Percentiles rank a stretch among this genome's conserved stretches.
These are phyloP conservation scores for Purpureocillium lavendulum DNA, from an alignment of 2,329 filamentous ascomycete genomes.

Conservation along the genomic window DNA sequence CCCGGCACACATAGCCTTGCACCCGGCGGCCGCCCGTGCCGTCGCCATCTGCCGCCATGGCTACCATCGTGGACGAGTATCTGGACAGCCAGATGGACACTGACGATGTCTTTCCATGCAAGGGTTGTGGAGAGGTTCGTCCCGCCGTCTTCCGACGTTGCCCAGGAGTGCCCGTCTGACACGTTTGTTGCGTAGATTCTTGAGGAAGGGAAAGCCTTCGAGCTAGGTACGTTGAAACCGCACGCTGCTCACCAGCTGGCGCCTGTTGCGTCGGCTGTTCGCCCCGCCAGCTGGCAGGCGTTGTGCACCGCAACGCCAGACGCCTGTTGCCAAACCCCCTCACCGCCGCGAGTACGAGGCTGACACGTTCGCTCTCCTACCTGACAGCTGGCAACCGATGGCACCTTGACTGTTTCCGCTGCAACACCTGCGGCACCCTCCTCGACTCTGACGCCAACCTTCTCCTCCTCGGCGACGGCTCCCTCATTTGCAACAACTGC, in stretches of 20 bases:
- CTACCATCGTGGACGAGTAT: constrained; percentile 50
- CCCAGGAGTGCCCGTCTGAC: constrained; percentile 1
- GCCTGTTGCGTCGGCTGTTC: neutral
- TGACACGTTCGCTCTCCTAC: constrained; percentile 11
- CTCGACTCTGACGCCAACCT: constrained; percentile 98
- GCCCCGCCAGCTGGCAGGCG: neutral
- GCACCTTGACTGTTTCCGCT: constrained; percentile 98
- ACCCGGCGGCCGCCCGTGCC: neutral
- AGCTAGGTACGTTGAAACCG: constrained; percentile 65
- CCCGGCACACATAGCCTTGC: too few relatives aligned
- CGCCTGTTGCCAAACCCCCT: neutral
- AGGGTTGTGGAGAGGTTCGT: constrained; percentile 82
- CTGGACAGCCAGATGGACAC: constrained; percentile 60
- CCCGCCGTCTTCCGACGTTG: constrained; percentile 7
- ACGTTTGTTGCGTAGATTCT: constrained; percentile 57
- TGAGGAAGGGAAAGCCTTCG: constrained; percentile 97
- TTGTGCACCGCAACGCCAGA: too few relatives aligned
- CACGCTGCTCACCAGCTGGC: neutral
- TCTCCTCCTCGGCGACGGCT: constrained; percentile 91
- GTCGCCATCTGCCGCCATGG: constrained; percentile 26
- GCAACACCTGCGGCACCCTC: constrained; percentile 88
- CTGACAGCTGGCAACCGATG: constrained; percentile 80
- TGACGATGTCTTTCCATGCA: constrained; percentile 83
- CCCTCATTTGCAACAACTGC: constrained; percentile 98
- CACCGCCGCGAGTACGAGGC: constrained; percentile 10